Evolutionary conservation across 768 basidiomycete species (phyloP), one percentile per base, ranked within the genome.

Genomic region (Trametes gibbosa): DNA sequence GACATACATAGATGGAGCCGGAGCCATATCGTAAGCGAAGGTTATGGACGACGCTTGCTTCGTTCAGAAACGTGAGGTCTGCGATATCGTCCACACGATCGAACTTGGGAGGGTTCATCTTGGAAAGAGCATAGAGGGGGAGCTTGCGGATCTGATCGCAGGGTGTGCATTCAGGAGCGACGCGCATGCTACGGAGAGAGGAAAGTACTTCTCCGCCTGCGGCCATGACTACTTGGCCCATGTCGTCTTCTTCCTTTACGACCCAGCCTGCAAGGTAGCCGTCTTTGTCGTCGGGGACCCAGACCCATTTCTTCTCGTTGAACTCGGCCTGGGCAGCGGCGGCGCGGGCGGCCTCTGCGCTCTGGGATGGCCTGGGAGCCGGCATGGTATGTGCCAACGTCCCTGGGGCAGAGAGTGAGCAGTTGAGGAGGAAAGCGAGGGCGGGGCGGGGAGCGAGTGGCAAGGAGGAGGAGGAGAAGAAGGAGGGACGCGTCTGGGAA

Each of bases 101-200:
- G 72, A 98, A 99, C 75, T 98, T 97, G 45, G 95, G 95, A 24
- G 95, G 95, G 69, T 98, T 98, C 95, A 96, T 96, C 79, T 95
- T 95, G 68, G 88, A 91, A 40, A 97, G 74, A 21, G 86, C 83
- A 63, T 92, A 89, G 62, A 94, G 80, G 16, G 90, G 87, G 4
- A 96, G 82, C 35, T 70, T 80, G 35, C 86, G 81, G 57, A 86
- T 79, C 86, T 89, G 24, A 40, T 25, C 12, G 37, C 17, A 24
- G 8, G 21, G n/a, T 9, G 19, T 12, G 39, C 40, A 51, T 32
- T 32, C 17, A n/a, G 3, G 10, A 6, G 48, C 4, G 32, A 43
- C 5, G 16, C 58, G 60, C 29, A n/a, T 16, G 21, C 21, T 5
- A 56, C 21, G 46, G 61, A 10, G 29, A 32, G 29, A 8, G 10